Percentiles rank a stretch among this genome's conserved stretches.
These are phyloP conservation scores for Obba rivulosa DNA, from an alignment of 768 basidiomycete genomes.

Conservation along the genomic window DNA sequence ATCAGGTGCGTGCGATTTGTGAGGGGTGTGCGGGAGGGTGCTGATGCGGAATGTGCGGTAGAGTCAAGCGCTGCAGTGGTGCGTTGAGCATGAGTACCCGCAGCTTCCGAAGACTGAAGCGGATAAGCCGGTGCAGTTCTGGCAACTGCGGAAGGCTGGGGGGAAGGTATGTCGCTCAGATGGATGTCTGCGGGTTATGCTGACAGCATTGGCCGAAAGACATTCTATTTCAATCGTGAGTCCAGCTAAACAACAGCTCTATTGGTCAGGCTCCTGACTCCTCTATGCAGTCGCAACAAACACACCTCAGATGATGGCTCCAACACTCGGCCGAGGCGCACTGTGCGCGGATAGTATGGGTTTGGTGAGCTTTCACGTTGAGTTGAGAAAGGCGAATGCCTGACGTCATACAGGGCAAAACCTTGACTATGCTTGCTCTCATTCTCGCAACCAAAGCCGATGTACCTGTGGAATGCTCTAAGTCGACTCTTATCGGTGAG, in stretches of 20 bases:
- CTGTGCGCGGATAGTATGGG: conserved; percentile 91
- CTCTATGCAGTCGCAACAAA: conserved; percentile 64
- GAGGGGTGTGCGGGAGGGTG: not conserved
- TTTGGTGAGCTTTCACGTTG: conserved; percentile 32
- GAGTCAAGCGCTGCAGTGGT: conserved; percentile 87
- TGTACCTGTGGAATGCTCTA: conserved; percentile 46
- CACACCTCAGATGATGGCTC: conserved; percentile 61
- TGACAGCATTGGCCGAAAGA: conserved; percentile 6
- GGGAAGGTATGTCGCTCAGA: conserved; percentile 40
- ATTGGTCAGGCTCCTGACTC: not conserved
- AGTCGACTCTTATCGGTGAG: conserved; percentile 76
- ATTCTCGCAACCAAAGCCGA: conserved; percentile 75
- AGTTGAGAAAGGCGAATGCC: not conserved
- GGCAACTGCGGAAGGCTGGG: conserved; percentile 61
- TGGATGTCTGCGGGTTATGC: not conserved
- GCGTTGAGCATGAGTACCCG: conserved; percentile 76
- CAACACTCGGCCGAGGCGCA: conserved; percentile 76
- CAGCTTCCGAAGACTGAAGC: conserved; percentile 55
- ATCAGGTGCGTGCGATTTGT: conserved; percentile 54
- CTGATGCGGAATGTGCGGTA: conserved; percentile 22
- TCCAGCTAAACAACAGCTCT: not conserved
- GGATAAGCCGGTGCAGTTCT: conserved; percentile 84
- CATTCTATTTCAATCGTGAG: conserved; percentile 36
- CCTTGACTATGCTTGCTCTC: conserved; percentile 81
- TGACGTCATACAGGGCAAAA: conserved; percentile 64